Base-by-base conservation (phyloP, 2,329 filamentous ascomycete species). In the Nigrospora sphaerica region DNA sequence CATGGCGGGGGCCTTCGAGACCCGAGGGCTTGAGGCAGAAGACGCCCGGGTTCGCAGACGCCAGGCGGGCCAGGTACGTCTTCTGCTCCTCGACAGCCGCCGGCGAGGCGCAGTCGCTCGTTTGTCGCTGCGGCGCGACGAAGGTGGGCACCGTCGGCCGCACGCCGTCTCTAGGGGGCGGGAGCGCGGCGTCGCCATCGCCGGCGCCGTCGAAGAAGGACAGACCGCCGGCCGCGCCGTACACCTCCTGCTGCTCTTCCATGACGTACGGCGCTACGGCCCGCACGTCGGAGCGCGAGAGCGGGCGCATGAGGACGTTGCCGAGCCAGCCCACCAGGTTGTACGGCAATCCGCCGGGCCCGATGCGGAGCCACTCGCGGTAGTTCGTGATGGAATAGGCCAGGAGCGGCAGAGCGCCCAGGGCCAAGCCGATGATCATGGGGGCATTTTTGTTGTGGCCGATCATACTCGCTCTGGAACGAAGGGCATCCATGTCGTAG, bases 301-400 rank as follows among this genome's bases (percentile, higher is more conserved):
- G 17, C 2, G 58, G 50, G 46, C 62, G 62, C n/a, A 66, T 44
- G 6, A 53, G 13, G 10, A 58, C 51, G 51, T 71, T 68, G 3
- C 64, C 17, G 1, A 69, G 56, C 66, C 67, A 75, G 32, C 72
- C 72, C 17, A 58, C 32, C 28, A 65, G 28, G 46, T 72, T 70
- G 53, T 70, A 60, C 1, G 71, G 70, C 0, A 72, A 47, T 14
- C 71, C 71, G 47, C 72, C 70, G 4, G 61, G 63, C 13, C 71
- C 71, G 32, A 74, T 62, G 2, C 65, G 63, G 14, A 70, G 61
- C 55, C 59, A 74, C 41, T 57, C 61, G 4, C 52, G 58, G 58
- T 74, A 74, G 55, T 58, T 61, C 34, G 51, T 46, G 39, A 54
- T 41, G 17, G 57, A 53, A 44, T 62, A 57, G 6, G 56, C 50